Evolutionary conservation across 164 flowering plant genomes (phyloP).

Genomic region (Sedum album): DNA sequence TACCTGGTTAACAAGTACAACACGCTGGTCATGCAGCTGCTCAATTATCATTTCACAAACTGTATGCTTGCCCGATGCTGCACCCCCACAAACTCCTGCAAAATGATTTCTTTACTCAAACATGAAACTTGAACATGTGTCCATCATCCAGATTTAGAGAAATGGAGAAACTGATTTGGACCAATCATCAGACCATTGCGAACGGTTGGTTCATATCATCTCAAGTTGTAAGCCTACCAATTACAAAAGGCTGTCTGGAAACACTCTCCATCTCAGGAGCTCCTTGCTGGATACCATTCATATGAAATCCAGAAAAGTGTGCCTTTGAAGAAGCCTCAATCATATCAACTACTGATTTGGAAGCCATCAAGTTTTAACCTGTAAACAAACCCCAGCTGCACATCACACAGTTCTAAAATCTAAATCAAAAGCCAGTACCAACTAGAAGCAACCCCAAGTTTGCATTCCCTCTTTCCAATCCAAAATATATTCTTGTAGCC

Average conservation of each 20-base stretch:
- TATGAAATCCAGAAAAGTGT: conserved; percentile 88
- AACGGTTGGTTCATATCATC: too few species aligned
- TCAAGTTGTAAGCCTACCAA: conserved; percentile 39
- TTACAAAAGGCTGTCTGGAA: conserved; percentile 71
- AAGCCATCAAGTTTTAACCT: conserved; percentile 44
- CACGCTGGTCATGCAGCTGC: conserved; percentile 97
- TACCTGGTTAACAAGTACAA: conserved; percentile 95
- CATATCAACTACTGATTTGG: conserved; percentile 61
- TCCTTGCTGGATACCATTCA: conserved; percentile 37
- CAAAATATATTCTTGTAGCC: neutral
- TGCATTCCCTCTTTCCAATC: neutral
- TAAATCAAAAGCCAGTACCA: neutral
- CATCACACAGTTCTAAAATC: conserved; percentile 3
- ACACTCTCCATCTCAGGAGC: conserved; percentile 31
- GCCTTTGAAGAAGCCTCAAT: conserved; percentile 71
- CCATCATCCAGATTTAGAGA: neutral
- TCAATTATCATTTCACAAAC: conserved; percentile 96
- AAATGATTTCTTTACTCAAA: neutral
- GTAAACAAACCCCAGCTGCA: conserved; percentile 6
- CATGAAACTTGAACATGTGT: neutral
- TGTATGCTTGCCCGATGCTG: conserved; percentile 94
- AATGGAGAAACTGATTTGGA: too few species aligned
- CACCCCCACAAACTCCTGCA: conserved; percentile 95
- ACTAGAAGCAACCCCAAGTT: neutral
- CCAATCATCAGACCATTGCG: too few species aligned